Evolutionary conservation across 768 basidiomycete genomes (phyloP), one percentile per base, ranked within the genome.

Genomic region (Serpula lacrymans): DNA sequence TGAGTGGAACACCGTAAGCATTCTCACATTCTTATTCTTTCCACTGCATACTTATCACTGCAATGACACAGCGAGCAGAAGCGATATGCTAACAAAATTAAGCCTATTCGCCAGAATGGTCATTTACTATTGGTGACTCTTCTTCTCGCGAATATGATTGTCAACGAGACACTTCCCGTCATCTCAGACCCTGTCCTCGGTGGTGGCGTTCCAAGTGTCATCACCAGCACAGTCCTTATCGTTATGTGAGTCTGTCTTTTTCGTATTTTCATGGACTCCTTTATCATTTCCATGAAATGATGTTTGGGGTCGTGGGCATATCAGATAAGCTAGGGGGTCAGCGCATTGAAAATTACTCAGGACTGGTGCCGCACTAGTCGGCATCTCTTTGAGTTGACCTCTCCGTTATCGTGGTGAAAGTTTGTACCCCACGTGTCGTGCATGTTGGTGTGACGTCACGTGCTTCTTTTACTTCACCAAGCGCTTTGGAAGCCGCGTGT

Each of bases 81-180:
- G 53, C 69, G 70, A 43, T 86, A 89, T 47, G 92, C 92, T 6
- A 77, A 77, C 52, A 84, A 85, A 65, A 94, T 94, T 53, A 81
- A 82, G 59, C 91, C 91, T 10, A 82, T 95, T 34, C 83, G 90
- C 41, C 71, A 81, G 67, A 83, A 91, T 50, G 87, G 88, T 2
- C 88, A 91, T 57, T 67, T 89, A 22, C 71, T 92, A 8, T 77
- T 92, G 43, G 87, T 89, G 41, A 89, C 88, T 0, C 78, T 90
- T 27, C 75, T 91, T 8, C 66, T 93, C 22, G 82, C 85, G 24
- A 93, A 94, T 63, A 93, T 94, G 91, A 88, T 93, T 42, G 84
- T 85, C 53, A 93, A 93, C 58, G 90, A 92, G 64, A 73, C 86
- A 1, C 77, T 92, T 4, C 91, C 92, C 25, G 75, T 93, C 48